Evolutionary conservation across 305 asterid genomes (phyloP).

Genomic region (Fraxinus platypoda): DNA sequence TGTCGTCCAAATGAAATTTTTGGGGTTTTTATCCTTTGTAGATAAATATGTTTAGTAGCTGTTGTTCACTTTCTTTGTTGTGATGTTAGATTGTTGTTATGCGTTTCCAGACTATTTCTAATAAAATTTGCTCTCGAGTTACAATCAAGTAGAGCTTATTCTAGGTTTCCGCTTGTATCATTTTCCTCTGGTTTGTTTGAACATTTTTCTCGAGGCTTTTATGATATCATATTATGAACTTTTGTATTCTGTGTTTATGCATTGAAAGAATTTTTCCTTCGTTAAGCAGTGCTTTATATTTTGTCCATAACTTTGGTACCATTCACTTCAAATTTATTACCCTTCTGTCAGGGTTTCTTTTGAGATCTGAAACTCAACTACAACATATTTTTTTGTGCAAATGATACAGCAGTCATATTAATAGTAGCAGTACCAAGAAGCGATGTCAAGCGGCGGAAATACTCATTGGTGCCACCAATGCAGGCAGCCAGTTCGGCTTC

Average conservation of each 20-base stretch:
- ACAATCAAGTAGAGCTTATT: neutral
- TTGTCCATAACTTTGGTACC: neutral
- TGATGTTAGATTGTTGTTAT: neutral
- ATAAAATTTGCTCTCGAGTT: neutral
- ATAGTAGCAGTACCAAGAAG: slow-evolving; percentile 7
- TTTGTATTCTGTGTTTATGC: neutral
- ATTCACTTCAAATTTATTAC: neutral
- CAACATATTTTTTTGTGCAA: neutral
- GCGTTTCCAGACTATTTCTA: neutral
- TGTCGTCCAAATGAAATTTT: neutral
- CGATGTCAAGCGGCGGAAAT: slow-evolving; percentile 75
- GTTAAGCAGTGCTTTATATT: neutral
- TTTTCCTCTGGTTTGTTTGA: neutral
- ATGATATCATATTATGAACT: neutral
- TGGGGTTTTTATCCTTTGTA: neutral
- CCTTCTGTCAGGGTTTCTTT: neutral
- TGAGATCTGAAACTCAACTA: neutral
- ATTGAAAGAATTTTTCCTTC: neutral
- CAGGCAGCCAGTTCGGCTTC: slow-evolving; percentile 57
- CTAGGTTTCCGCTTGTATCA: neutral
- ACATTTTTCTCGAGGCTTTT: neutral
- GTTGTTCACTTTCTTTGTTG: neutral
- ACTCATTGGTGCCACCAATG: slow-evolving; percentile 97
- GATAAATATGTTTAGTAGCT: neutral
- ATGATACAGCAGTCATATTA: neutral